Conservation (phyloP, 2,329 filamentous ascomycete species). For the Zarea fungicola region DNA sequence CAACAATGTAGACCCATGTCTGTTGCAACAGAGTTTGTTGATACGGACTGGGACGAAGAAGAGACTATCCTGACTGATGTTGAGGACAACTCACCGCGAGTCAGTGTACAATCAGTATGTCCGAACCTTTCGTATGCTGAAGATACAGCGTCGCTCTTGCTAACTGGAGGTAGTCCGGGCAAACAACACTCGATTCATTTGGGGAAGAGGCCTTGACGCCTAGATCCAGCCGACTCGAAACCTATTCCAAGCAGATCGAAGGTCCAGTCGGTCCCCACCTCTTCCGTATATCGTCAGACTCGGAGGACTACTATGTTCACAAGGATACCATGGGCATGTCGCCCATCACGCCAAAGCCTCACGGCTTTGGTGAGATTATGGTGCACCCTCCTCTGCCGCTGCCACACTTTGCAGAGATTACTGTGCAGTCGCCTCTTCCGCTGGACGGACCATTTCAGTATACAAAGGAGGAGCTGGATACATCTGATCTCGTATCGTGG, state of each 20-base stretch:
- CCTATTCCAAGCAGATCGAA: slow-evolving; percentile 61
- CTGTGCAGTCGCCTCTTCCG: slow-evolving; percentile 19
- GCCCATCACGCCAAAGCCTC: slow-evolving; percentile 62
- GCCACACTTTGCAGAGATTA: slow-evolving; percentile 23
- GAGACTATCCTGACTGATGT: slow-evolving; percentile 54
- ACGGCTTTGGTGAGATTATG: slow-evolving; percentile 25
- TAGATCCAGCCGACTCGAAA: slow-evolving; percentile 56
- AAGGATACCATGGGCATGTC: slow-evolving; percentile 63
- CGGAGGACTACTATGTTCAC: slow-evolving; percentile 19
- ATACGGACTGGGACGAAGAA: slow-evolving; percentile 66
- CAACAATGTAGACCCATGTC: slow-evolving; percentile 56
- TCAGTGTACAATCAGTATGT: slow-evolving; percentile 69
- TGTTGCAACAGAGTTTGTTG: slow-evolving; percentile 70
- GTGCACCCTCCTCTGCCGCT: slow-evolving; percentile 22
- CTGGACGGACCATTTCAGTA: slow-evolving; percentile 52
- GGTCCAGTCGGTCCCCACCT: slow-evolving; percentile 83
- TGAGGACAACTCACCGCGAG: slow-evolving; percentile 61
- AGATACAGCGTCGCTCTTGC: neutral
- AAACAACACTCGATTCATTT: slow-evolving; percentile 77
- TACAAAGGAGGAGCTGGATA: slow-evolving; percentile 52
- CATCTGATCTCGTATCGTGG: slow-evolving; percentile 59
- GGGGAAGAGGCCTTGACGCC: slow-evolving; percentile 82
- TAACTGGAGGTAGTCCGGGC: slow-evolving; percentile 18
- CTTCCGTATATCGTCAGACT: slow-evolving; percentile 62
- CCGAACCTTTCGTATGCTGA: no score